Percentiles rank a stretch among this genome's conserved stretches.
Evolutionary conservation across 2,329 filamentous ascomycete genomes (phyloP).

Genomic region (Dryadomyces sulphureus): DNA sequence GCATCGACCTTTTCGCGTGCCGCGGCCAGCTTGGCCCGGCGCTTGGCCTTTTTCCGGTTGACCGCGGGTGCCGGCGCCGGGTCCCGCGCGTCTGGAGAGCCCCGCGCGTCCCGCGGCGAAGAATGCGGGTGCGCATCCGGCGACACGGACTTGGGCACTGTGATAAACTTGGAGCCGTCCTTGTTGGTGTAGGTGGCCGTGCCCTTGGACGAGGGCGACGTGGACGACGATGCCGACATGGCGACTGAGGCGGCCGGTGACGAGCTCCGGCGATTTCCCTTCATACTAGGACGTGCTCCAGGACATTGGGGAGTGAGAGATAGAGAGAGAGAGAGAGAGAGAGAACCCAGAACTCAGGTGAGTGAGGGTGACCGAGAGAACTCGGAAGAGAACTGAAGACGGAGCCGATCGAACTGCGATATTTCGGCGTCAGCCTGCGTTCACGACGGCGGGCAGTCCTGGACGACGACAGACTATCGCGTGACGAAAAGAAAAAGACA

Average conservation of each 20-base stretch:
- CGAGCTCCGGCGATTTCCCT: constrained; percentile 19
- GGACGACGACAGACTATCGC: background rate
- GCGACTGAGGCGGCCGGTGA: constrained; percentile 8
- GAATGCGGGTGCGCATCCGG: constrained; percentile 39
- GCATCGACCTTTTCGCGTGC: constrained; percentile 39
- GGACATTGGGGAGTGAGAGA: constrained; percentile 3
- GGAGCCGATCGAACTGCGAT: background rate
- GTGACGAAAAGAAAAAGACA: background rate
- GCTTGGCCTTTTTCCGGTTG: constrained; percentile 92
- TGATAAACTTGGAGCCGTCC: constrained; percentile 56
- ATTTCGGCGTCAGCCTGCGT: background rate
- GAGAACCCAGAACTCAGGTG: background rate
- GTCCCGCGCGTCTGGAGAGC: no score
- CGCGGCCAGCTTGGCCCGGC: constrained; percentile 72
- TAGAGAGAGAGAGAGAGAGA: background rate
- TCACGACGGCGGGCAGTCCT: no score
- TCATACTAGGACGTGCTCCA: constrained; percentile 14
- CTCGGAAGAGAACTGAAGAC: background rate
- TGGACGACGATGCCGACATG: constrained; percentile 18
- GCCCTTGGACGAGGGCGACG: constrained; percentile 34
- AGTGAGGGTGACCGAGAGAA: no score
- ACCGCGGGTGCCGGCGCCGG: constrained; percentile 30
- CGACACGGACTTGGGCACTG: constrained; percentile 40
- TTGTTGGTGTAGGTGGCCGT: constrained; percentile 52
- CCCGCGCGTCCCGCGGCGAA: constrained; percentile 23